Conservation (phyloP, 805 yeast genomes). For the Zygotorulaspora danielsina region DNA sequence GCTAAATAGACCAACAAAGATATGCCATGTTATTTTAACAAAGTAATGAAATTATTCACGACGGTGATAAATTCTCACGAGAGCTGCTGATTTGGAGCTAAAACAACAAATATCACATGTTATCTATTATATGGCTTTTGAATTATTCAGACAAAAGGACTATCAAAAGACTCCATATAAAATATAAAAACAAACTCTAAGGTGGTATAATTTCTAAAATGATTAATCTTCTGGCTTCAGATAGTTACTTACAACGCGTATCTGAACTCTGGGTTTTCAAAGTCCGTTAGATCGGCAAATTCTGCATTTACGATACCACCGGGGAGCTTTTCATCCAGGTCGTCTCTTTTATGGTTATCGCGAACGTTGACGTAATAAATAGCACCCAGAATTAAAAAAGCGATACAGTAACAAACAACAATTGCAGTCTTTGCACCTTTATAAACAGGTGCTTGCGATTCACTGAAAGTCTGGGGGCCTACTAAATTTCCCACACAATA, state of each 20-base stretch:
- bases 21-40: too few relatives aligned
- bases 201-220: too few relatives aligned
- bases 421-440: constrained; percentile 47
- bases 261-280: constrained; percentile 34
- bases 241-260: neutral
- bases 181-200: too few relatives aligned
- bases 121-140: too few relatives aligned
- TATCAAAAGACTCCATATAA: too few relatives aligned
- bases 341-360: constrained; percentile 41
- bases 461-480: constrained; percentile 66
- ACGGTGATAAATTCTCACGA: too few relatives aligned
- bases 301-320: constrained; percentile 15
- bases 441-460: constrained; percentile 45
- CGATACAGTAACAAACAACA: constrained; percentile 41
- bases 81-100: too few relatives aligned
- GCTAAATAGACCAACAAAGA: too few relatives aligned
- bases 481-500: constrained; percentile 60
- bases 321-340: constrained; percentile 15
- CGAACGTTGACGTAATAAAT: constrained; percentile 29
- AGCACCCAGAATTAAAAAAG: constrained; percentile 35
- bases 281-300: constrained; percentile 43
- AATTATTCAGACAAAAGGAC: neutral
- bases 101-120: too few relatives aligned
- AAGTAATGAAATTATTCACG: too few relatives aligned
- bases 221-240: neutral